phyloP scores from a whole-genome alignment of 495 filamentous ascomycete genomes.

The Aspergillus cristatus region DNA sequence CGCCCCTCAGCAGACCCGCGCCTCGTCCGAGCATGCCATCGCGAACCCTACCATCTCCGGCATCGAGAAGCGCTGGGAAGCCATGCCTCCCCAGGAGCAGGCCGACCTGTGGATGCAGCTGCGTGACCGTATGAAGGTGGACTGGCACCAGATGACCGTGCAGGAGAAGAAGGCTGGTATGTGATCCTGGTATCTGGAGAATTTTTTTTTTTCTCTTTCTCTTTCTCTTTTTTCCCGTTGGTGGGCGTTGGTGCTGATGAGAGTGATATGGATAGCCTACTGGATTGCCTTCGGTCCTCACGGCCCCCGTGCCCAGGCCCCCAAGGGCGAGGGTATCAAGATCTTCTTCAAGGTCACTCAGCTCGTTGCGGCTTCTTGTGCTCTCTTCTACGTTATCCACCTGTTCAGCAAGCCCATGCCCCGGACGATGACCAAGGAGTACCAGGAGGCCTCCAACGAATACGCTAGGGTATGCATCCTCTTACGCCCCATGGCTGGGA shows the following conservation, averaged over 20 bases:
- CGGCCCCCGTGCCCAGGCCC: constrained; percentile 72
- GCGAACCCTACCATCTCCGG: constrained; percentile 93
- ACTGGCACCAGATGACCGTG: constrained; percentile 88
- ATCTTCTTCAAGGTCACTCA: constrained; percentile 60
- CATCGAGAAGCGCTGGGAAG: constrained; percentile 99
- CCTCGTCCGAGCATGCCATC: constrained; percentile 75
- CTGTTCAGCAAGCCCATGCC: constrained; percentile 58
- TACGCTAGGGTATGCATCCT: constrained; percentile 66
- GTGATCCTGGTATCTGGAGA: constrained; percentile 31
- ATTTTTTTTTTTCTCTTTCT: background rate
- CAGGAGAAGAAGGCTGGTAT: constrained; percentile 98
- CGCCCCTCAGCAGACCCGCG: constrained; percentile 48
- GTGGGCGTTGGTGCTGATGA: background rate
- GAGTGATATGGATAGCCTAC: constrained; percentile 61
- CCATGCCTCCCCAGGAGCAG: constrained; percentile 94
- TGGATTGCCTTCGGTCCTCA: constrained; percentile 97
- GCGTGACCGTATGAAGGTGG: constrained; percentile 94
- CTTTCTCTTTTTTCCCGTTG: background rate
- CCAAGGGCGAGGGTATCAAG: constrained; percentile 72
- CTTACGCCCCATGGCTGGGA: no score
- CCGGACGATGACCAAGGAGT: constrained; percentile 89
- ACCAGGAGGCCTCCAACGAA: constrained; percentile 85
- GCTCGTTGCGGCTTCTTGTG: constrained; percentile 50
- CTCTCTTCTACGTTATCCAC: constrained; percentile 57
- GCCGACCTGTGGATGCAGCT: constrained; percentile 97